These are phyloP conservation scores for Flaveria sonorensis DNA, from an alignment of 129 eudicot genomes.

Conservation along the genomic window DNA sequence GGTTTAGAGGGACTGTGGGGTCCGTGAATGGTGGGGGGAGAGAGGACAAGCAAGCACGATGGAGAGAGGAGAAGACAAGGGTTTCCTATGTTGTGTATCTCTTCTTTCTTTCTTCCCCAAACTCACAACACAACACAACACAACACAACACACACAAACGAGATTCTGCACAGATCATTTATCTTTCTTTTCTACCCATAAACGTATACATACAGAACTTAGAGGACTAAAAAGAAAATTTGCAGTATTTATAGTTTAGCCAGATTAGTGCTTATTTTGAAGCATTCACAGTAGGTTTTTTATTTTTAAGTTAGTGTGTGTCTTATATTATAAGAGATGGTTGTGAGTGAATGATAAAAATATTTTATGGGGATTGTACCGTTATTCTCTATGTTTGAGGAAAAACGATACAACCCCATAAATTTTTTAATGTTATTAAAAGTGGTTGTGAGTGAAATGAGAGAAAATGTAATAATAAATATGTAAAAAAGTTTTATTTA, in stretches of 20 bases:
- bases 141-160: background rate
- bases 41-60: slow-evolving; percentile 25
- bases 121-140: background rate
- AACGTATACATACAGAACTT: background rate
- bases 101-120: slow-evolving; percentile 38
- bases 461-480: no score
- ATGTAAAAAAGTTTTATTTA: no score
- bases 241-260: background rate
- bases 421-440: no score
- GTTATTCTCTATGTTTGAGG: no score
- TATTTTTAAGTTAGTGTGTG: no score
- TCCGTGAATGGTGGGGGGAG: slow-evolving; percentile 41
- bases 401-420: no score
- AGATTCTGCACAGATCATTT: slow-evolving; percentile 23
- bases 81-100: slow-evolving; percentile 11
- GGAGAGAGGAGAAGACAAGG: slow-evolving; percentile 22
- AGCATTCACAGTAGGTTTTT: no score
- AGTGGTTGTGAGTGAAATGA: no score
- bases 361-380: no score
- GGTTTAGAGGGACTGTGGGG: slow-evolving; percentile 52
- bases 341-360: no score
- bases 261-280: no score
- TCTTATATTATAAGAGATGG: no score
- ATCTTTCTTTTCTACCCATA: slow-evolving; percentile 22
- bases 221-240: slow-evolving; percentile 17